Evolutionary conservation across 805 yeast genomes (phyloP).

Genomic region (Scheffersomyces coipomensis): DNA sequence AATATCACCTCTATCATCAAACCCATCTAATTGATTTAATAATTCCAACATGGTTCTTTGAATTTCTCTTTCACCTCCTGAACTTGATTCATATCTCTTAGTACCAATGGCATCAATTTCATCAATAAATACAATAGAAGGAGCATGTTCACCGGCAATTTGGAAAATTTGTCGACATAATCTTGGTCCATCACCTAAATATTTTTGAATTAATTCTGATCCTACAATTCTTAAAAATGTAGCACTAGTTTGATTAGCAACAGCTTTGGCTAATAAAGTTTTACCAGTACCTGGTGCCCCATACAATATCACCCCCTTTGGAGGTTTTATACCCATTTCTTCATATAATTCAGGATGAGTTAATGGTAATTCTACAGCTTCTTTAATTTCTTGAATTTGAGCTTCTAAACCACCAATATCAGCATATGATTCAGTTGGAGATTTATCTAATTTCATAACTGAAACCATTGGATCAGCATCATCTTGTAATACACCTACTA

Average conservation of each 20-base stretch:
- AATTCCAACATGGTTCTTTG: constrained; percentile 97
- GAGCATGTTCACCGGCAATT: constrained; percentile 95
- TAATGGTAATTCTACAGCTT: constrained; percentile 91
- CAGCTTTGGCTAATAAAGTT: constrained; percentile 93
- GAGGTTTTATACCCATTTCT: constrained; percentile 98
- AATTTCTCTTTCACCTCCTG: constrained; percentile 96
- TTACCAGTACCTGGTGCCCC: constrained; percentile 99
- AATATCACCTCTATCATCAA: constrained; percentile 95
- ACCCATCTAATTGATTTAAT: constrained; percentile 93
- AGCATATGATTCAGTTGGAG: constrained; percentile 94
- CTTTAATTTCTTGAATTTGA: constrained; percentile 97
- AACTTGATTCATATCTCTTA: constrained; percentile 94
- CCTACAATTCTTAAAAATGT: constrained; percentile 96
- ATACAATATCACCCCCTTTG: constrained; percentile 94
- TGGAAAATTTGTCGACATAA: constrained; percentile 91
- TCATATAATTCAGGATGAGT: constrained; percentile 97
- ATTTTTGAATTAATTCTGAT: constrained; percentile 93
- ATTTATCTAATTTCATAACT: constrained; percentile 96
- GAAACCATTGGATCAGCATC: constrained; percentile 98
- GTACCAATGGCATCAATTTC: constrained; percentile 99
- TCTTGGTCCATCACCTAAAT: constrained; percentile 97
- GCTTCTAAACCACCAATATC: constrained; percentile 96
- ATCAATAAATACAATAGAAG: constrained; percentile 97
- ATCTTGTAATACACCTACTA: constrained; percentile 98
- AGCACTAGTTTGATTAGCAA: constrained; percentile 96